Evolutionary conservation across 495 filamentous ascomycete species (phyloP).

Genomic region (Tuber borchii): DNA sequence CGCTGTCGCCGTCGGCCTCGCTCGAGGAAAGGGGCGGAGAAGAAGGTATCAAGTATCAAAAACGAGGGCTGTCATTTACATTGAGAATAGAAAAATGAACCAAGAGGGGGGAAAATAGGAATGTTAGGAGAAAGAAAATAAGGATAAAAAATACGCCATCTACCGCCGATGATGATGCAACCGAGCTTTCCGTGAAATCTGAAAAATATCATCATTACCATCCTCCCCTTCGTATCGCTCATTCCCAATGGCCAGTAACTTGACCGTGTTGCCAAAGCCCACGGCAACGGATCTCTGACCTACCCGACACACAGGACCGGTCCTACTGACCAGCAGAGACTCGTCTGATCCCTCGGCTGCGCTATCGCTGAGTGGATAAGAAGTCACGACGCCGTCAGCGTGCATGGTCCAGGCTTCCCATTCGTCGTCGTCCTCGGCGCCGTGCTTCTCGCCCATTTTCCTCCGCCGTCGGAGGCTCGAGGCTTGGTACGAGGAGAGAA

Average conservation of each 20-base stretch:
- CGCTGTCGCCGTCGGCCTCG: no score
- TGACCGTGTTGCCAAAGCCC: slow-evolving; percentile 61
- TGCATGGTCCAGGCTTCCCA: slow-evolving; percentile 66
- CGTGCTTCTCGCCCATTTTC: slow-evolving; percentile 24
- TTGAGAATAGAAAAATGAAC: background rate
- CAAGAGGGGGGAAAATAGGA: slow-evolving; percentile 3
- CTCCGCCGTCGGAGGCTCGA: slow-evolving; percentile 31
- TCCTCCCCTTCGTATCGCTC: slow-evolving; percentile 52
- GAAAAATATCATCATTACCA: slow-evolving; percentile 26
- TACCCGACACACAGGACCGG: slow-evolving; percentile 55
- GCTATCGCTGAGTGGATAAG: slow-evolving; percentile 42
- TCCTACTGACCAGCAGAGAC: slow-evolving; percentile 52
- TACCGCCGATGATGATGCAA: slow-evolving; percentile 15
- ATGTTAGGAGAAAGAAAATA: slow-evolving; percentile 1
- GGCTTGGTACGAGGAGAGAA: slow-evolving; percentile 8
- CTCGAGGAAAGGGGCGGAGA: background rate
- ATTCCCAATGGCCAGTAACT: slow-evolving; percentile 57
- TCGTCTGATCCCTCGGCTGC: slow-evolving; percentile 40
- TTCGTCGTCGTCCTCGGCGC: slow-evolving; percentile 42
- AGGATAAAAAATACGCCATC: slow-evolving; percentile 3
- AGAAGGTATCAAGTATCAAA: slow-evolving; percentile 4
- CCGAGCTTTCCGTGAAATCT: slow-evolving; percentile 39
- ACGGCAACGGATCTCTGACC: slow-evolving; percentile 57
- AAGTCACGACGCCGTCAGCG: slow-evolving; percentile 45
- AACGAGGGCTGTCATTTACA: background rate